Evolutionary conservation across 228 moss, liverwort and hornwort genomes (phyloP).

Genomic region (Sphagnum magellanicum): DNA sequence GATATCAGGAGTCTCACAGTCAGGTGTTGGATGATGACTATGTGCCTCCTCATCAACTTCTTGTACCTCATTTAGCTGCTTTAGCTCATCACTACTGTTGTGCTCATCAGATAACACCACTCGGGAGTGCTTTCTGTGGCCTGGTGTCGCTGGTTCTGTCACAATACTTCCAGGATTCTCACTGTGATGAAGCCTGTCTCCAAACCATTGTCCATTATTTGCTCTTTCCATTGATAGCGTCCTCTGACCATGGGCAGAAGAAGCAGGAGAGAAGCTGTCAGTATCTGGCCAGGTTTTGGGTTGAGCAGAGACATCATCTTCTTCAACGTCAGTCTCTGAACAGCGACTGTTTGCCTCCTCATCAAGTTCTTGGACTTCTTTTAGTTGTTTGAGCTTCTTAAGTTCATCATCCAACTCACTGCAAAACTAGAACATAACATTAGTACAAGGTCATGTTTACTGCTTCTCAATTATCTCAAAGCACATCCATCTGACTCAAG

Average conservation of each 20-base stretch:
- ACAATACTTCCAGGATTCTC: conserved; percentile 7
- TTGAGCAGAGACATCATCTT: conserved; percentile 23
- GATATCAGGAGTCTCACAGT: conserved; percentile 52
- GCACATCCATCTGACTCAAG: not conserved
- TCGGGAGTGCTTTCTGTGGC: conserved; percentile 34
- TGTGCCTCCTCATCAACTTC: conserved; percentile 42
- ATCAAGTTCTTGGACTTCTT: conserved; percentile 18
- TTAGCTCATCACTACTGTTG: conserved; percentile 32
- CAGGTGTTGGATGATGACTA: conserved; percentile 68
- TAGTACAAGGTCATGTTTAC: not conserved
- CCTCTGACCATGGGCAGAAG: not conserved
- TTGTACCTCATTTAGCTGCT: conserved; percentile 19
- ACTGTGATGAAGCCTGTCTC: not conserved
- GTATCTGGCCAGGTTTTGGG: conserved; percentile 1
- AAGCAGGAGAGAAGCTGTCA: not conserved
- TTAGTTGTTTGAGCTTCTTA: conserved; percentile 32
- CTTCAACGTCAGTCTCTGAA: conserved; percentile 82
- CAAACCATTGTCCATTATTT: conserved; percentile 3
- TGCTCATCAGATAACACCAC: conserved; percentile 64
- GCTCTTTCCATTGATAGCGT: conserved; percentile 10
- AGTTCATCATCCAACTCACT: conserved; percentile 62
- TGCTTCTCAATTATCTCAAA: not conserved
- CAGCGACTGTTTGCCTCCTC: conserved; percentile 57
- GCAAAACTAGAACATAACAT: conserved; percentile 6
- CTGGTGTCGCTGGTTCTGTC: conserved; percentile 17